Evolutionary conservation across 2,329 filamentous ascomycete genomes (phyloP).

Genomic region (Periconia sp.): DNA sequence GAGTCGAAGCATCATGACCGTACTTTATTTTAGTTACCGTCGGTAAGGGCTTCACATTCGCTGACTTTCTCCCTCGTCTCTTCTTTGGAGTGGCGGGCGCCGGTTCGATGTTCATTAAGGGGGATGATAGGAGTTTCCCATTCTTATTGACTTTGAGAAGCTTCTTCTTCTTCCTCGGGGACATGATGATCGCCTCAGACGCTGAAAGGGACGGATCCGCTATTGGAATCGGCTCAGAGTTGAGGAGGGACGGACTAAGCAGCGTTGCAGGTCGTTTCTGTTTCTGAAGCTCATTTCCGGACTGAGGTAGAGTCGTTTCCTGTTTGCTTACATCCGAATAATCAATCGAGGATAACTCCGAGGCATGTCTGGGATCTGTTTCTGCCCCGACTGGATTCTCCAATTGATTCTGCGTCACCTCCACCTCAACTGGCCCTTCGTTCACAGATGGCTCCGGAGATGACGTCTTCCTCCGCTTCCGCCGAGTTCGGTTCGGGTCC

Average conservation of each 20-base stretch:
- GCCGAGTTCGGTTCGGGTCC: slow-evolving; percentile 36
- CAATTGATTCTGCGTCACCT: too few species aligned
- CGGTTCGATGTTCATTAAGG: slow-evolving; percentile 9
- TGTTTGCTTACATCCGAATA: too few species aligned
- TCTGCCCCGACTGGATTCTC: slow-evolving; percentile 26
- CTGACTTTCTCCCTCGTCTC: slow-evolving; percentile 24
- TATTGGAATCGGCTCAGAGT: too few species aligned
- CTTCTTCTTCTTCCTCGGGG: slow-evolving; percentile 45
- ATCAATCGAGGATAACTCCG: too few species aligned
- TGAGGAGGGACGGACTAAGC: too few species aligned
- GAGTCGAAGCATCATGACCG: slow-evolving; percentile 55
- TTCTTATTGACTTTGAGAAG: slow-evolving; percentile 50
- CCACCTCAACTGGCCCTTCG: too few species aligned
- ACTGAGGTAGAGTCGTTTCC: too few species aligned
- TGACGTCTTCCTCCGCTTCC: slow-evolving; percentile 48
- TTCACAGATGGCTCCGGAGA: slow-evolving; percentile 24
- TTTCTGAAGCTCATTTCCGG: too few species aligned
- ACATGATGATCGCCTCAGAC: too few species aligned
- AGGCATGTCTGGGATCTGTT: background rate
- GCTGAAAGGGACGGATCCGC: too few species aligned
- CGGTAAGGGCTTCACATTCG: slow-evolving; percentile 34
- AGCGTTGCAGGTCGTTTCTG: too few species aligned
- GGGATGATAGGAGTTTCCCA: slow-evolving; percentile 54
- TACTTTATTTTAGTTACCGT: slow-evolving; percentile 66
- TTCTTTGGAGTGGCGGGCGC: slow-evolving; percentile 54